A percentile compares a stretch with the other conserved stretches of the same genome.
Evolutionary conservation across 768 basidiomycete species (phyloP).

Genomic region (Pleurotus djamor): DNA sequence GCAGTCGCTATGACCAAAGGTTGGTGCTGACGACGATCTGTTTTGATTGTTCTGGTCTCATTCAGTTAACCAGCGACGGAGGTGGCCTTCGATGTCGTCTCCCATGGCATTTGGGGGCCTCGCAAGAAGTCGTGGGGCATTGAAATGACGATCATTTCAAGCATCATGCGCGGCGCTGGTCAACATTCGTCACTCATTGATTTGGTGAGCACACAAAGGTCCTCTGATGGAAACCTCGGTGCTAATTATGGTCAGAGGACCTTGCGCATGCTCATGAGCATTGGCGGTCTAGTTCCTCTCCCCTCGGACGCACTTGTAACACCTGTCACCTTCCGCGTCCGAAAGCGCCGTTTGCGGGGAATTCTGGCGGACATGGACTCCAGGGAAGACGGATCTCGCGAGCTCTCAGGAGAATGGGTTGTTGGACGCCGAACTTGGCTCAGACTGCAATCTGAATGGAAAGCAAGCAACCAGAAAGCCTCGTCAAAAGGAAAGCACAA

Average conservation of each 20-base stretch:
- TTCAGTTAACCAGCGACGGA: constrained; percentile 31
- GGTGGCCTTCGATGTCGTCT: constrained; percentile 65
- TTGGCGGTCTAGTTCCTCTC: constrained; percentile 80
- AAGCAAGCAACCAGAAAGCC: constrained; percentile 33
- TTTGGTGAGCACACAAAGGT: constrained; percentile 51
- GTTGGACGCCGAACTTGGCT: constrained; percentile 93
- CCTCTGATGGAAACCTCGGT: neutral
- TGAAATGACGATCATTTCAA: constrained; percentile 88
- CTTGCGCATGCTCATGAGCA: constrained; percentile 65
- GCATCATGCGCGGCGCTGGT: constrained; percentile 81
- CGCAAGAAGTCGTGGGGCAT: constrained; percentile 91
- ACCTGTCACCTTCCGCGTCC: constrained; percentile 88
- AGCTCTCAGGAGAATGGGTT: constrained; percentile 95
- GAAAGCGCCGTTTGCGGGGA: constrained; percentile 68
- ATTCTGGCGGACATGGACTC: constrained; percentile 76
- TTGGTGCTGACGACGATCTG: constrained; percentile 18
- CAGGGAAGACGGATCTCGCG: constrained; percentile 71
- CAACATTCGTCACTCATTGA: constrained; percentile 82
- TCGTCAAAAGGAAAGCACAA: constrained; percentile 18
- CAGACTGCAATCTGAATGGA: constrained; percentile 80
- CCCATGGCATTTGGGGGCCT: constrained; percentile 84
- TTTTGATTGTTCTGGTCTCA: neutral
- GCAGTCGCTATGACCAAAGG: constrained; percentile 68
- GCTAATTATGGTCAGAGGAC: constrained; percentile 31
- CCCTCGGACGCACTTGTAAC: constrained; percentile 94